Evolutionary conservation across 2,329 filamentous ascomycete genomes (phyloP).

Genomic region (Neopestalotiopsis rosae): DNA sequence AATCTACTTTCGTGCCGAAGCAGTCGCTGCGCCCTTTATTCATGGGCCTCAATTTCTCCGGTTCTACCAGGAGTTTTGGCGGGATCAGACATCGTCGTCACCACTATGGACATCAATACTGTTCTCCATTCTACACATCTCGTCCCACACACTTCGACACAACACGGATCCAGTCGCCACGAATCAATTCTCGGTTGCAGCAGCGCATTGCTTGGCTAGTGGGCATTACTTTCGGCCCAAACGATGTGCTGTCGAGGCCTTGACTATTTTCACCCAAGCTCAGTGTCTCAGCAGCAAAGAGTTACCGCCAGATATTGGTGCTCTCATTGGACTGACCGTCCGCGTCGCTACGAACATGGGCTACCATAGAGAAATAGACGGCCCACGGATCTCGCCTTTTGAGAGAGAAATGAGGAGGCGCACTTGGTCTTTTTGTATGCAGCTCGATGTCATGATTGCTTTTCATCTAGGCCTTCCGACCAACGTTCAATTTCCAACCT

Average conservation of each 20-base stretch:
- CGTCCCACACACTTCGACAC: neutral
- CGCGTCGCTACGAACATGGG: constrained; percentile 13
- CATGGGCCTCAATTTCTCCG: constrained; percentile 8
- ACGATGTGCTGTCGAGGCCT: neutral
- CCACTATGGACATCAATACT: constrained; percentile 14
- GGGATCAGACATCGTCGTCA: neutral
- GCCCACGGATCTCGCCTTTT: neutral
- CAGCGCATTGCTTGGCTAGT: constrained; percentile 5
- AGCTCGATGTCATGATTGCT: constrained; percentile 10
- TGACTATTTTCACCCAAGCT: neutral
- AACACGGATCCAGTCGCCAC: neutral
- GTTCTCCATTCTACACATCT: constrained; percentile 11
- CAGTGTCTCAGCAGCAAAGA: constrained; percentile 6
- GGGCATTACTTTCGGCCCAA: constrained; percentile 8
- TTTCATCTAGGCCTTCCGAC: constrained; percentile 12
- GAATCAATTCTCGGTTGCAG: constrained; percentile 10
- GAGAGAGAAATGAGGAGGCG: constrained; percentile 15
- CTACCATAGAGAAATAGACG: neutral
- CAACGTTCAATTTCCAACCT: constrained; percentile 10
- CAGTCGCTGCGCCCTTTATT: constrained; percentile 13
- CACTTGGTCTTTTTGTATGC: constrained; percentile 15
- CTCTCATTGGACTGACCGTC: neutral
- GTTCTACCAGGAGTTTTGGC: constrained; percentile 9
- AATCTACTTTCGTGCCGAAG: constrained; percentile 8
- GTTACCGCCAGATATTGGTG: constrained; percentile 6